These are phyloP conservation scores for Claviceps purpurea DNA, from an alignment of 2,329 filamentous ascomycete species.

Conservation along the genomic window DNA sequence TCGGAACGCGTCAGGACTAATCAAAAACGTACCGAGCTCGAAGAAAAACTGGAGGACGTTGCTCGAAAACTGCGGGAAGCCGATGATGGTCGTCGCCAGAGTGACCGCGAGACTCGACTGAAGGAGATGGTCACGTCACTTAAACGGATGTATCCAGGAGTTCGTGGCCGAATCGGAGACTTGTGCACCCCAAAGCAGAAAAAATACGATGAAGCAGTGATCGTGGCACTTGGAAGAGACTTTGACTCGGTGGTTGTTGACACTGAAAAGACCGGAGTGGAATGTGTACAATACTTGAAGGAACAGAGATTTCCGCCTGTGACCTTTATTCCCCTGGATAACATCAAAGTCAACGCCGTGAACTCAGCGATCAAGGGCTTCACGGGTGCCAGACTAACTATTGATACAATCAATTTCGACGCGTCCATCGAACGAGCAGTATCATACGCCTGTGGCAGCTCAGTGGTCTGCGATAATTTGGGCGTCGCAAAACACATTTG, in stretches of 20 bases:
- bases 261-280: slow-evolving; percentile 82
- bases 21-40: slow-evolving; percentile 73
- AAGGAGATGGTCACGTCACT: slow-evolving; percentile 76
- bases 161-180: slow-evolving; percentile 79
- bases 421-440: slow-evolving; percentile 79
- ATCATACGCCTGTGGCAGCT: slow-evolving; percentile 87
- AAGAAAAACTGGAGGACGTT: slow-evolving; percentile 80
- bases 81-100: slow-evolving; percentile 74
- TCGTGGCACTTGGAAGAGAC: slow-evolving; percentile 79
- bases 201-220: slow-evolving; percentile 87
- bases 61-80: slow-evolving; percentile 71
- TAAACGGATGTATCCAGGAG: slow-evolving; percentile 83
- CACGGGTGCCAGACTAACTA: slow-evolving; percentile 72
- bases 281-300: slow-evolving; percentile 89
- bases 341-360: slow-evolving; percentile 85
- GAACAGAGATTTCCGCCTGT: slow-evolving; percentile 77
- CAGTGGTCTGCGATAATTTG: slow-evolving; percentile 83
- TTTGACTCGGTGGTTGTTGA: slow-evolving; percentile 94
- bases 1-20: slow-evolving; percentile 73
- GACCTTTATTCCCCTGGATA: slow-evolving; percentile 93
- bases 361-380: slow-evolving; percentile 87
- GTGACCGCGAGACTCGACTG: slow-evolving; percentile 62
- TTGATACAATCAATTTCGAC: slow-evolving; percentile 94
- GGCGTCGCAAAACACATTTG: slow-evolving; percentile 80
- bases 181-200: slow-evolving; percentile 95